These are phyloP conservation scores for Colletotrichum destructivum DNA, from an alignment of 2,329 filamentous ascomycete genomes.

Conservation along the genomic window DNA sequence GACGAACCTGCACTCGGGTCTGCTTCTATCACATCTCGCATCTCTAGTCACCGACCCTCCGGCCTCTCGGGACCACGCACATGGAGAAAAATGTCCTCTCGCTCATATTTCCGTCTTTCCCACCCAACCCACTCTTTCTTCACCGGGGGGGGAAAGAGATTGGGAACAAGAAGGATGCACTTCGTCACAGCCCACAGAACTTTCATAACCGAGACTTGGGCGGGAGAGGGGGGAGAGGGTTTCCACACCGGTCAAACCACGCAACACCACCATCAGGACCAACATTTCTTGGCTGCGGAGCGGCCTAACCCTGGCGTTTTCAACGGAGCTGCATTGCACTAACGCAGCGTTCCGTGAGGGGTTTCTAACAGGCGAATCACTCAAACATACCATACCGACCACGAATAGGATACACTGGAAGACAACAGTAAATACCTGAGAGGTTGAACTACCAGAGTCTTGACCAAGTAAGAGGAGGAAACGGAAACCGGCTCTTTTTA, in stretches of 20 bases:
- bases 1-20: background rate
- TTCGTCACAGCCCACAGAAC: background rate
- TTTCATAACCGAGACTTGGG: background rate
- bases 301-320: background rate
- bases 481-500: too few species aligned
- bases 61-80: constrained; percentile 13
- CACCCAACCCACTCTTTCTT: background rate
- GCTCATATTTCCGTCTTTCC: background rate
- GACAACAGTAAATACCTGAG: too few species aligned
- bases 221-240: background rate
- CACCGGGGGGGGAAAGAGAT: background rate
- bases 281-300: background rate
- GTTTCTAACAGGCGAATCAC: background rate
- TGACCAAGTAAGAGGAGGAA: too few species aligned
- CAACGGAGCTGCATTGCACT: constrained; percentile 23
- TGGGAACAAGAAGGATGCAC: background rate
- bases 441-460: too few species aligned
- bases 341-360: constrained; percentile 28
- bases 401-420: too few species aligned
- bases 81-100: constrained; percentile 6
- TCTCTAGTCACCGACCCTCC: background rate
- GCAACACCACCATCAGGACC: background rate
- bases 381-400: background rate
- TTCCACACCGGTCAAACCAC: background rate
- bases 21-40: constrained; percentile 29